phyloP scores from a whole-genome alignment of 208 protist species.

The Crithidia expoeki region DNA sequence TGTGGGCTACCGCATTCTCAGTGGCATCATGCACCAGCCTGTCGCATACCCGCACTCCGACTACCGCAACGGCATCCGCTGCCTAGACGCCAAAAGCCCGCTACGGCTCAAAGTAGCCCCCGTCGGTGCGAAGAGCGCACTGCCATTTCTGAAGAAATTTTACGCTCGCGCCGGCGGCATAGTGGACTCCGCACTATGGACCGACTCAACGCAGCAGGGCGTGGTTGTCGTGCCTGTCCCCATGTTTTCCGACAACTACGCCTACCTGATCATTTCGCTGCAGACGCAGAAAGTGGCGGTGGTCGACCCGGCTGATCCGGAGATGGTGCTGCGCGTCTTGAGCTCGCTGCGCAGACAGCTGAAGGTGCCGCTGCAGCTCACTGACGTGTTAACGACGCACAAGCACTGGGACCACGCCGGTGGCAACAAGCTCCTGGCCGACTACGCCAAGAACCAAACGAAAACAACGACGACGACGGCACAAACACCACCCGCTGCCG shows the following conservation, averaged over 20 bases:
- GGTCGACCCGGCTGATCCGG: slow-evolving; percentile 83
- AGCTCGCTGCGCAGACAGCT: slow-evolving; percentile 39
- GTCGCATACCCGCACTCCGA: slow-evolving; percentile 74
- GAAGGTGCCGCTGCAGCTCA: slow-evolving; percentile 50
- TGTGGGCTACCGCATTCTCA: slow-evolving; percentile 65
- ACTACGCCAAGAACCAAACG: slow-evolving; percentile 18
- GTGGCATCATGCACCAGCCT: slow-evolving; percentile 58
- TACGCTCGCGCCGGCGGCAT: slow-evolving; percentile 20
- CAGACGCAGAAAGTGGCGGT: slow-evolving; percentile 53
- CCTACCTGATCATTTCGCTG: slow-evolving; percentile 82
- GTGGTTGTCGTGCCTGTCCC: slow-evolving; percentile 77
- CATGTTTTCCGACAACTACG: slow-evolving; percentile 91
- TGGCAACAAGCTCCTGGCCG: slow-evolving; percentile 82
- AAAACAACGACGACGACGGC: slow-evolving; percentile 19
- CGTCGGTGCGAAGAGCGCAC: background rate
- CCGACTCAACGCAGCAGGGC: background rate
- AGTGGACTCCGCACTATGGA: slow-evolving; percentile 27
- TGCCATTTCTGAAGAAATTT: slow-evolving; percentile 19
- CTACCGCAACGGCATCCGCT: slow-evolving; percentile 73
- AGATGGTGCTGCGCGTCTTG: slow-evolving; percentile 56
- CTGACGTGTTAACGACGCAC: slow-evolving; percentile 94
- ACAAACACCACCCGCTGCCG: background rate
- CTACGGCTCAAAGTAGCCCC: slow-evolving; percentile 19
- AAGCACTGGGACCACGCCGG: slow-evolving; percentile 97
- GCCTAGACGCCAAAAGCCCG: slow-evolving; percentile 32